Base-by-base conservation (phyloP, 2,329 filamentous ascomycete species). In the Alternaria arborescens region DNA sequence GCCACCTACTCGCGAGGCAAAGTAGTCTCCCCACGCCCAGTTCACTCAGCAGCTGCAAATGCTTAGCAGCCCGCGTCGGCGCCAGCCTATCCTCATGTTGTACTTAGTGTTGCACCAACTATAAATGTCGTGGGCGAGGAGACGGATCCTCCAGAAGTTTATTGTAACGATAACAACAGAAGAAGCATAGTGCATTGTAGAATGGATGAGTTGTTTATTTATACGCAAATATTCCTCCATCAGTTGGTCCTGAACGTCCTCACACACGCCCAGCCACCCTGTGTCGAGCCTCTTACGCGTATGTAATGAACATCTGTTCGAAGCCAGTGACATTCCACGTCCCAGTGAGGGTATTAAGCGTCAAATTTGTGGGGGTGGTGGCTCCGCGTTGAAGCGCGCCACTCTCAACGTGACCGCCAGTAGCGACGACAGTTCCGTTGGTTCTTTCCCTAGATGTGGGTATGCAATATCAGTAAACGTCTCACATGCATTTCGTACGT, bases 301-400 rank as follows among this genome's bases (percentile, higher is more conserved):
- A 74, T n/a, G 58, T 43, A 6, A 75, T 66, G 34, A 67, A 74
- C 71, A 74, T 74, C 44, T 70, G 52, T 8, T 72, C 55, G 38
- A 75, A 72, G 5, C 61, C 60, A 30, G 61, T 74, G 10, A 76
- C 64, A 54, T 75, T 72, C 67, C 71, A 77, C 11, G 55, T 70
- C 22, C 67, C 75, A 53, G 69, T 75, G 26, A 48, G 16, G 36
- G 68, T 77, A 58, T 74, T 71, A 44, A 71, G 71, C 54, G 65
- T 81, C 67, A 67, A 41, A 68, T 74, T 79, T 30, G 61, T 74
- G 64, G 70, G 70, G 40, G 60, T 70, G 22, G 67, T 73, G 43
- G 71, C 64, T 8, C 82, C 81, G 18, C 78, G 79, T 71, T 84
- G 85, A 11, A 57, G 52, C 20, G 81, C 83, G 0, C 87, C 87